Base-by-base conservation (phyloP, 108 stramenopile genomes). In the Cafeteria roenbergensis region DNA sequence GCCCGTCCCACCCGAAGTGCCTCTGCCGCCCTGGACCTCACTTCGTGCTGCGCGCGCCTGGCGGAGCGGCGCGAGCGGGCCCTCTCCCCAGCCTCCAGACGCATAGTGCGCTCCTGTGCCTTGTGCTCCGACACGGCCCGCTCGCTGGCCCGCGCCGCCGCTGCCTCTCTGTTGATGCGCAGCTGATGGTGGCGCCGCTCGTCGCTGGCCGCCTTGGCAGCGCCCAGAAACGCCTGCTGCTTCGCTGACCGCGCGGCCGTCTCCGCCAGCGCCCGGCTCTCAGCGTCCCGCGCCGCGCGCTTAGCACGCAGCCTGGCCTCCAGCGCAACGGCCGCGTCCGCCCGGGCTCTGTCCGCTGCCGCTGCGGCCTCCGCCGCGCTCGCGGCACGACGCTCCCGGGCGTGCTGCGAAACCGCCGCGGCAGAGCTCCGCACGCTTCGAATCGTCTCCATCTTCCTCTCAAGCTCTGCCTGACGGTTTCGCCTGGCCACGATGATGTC, bases 161-260 rank as follows among this genome's bases (percentile, higher is more conserved):
- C 57, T 3, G 64, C 64, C 32, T 56, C 33, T 0, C 73, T 3
- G 31, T 69, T 68, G 0, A 9, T n/a, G 1, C 42, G 12, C 9
- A 74, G 28, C 22, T 70, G 65, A 29, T 74, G 55, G 20, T 78
- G 56, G 52, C 57, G 38, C 26, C 68, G 67, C 55, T 72, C 55
- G 51, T 80, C 74, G n/a, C 68, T 57, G 34, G 57, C 48, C 51
- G 66, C 32, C 36, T 68, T 57, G 32, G 67, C 77, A 1, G 75
- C 79, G 1, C 69, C 74, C 24, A 70, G 54, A 35, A 78, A 75
- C 71, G 57, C 50, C 34, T 65, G 55, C 35, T 75, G 52, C 37
- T 75, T 73, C 62, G 57, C 51, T 8, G 33, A 14, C 21, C 57
- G 34, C 55, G 56, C 71, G 65, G 71, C 78, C 70, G 79, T 80